phyloP scores from a whole-genome alignment of 148 eudicot genomes.

The Vaccinium macrocarpon region DNA sequence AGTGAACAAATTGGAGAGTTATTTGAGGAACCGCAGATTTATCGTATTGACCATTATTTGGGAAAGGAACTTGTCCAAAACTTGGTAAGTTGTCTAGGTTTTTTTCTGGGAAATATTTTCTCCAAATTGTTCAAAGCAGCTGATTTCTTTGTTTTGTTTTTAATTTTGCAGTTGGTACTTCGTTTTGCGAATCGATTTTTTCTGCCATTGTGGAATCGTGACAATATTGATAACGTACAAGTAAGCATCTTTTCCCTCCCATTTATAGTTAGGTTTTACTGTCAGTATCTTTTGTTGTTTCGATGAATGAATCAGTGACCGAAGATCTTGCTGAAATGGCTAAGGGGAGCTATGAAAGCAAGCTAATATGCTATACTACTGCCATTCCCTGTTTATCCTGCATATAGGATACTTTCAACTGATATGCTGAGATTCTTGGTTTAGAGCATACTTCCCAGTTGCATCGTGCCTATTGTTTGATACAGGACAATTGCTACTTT shows the following conservation, averaged over 20 bases:
- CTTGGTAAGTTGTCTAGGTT: constrained; percentile 51
- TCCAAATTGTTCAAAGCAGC: neutral
- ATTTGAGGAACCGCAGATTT: constrained; percentile 89
- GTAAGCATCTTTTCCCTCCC: constrained; percentile 29
- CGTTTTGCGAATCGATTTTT: constrained; percentile 95
- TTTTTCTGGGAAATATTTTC: constrained; percentile 1
- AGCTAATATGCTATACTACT: neutral
- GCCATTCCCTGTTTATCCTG: neutral
- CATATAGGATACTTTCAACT: neutral
- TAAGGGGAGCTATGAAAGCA: neutral
- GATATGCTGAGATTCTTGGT: neutral
- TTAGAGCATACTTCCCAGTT: neutral
- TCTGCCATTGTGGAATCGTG: constrained; percentile 92
- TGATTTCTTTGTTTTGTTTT: constrained; percentile 8
- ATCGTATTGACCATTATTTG: constrained; percentile 93
- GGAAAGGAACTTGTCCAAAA: constrained; percentile 99
- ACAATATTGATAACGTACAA: constrained; percentile 86
- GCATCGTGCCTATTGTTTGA: neutral
- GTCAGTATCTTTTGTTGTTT: neutral
- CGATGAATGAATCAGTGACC: neutral
- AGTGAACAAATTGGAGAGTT: constrained; percentile 86
- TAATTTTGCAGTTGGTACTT: constrained; percentile 76
- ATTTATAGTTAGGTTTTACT: neutral
- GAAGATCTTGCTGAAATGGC: neutral
- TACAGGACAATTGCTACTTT: neutral